Base-by-base conservation (phyloP, 2,329 filamentous ascomycete genomes). In the Pseudohalonectria lignicola region DNA sequence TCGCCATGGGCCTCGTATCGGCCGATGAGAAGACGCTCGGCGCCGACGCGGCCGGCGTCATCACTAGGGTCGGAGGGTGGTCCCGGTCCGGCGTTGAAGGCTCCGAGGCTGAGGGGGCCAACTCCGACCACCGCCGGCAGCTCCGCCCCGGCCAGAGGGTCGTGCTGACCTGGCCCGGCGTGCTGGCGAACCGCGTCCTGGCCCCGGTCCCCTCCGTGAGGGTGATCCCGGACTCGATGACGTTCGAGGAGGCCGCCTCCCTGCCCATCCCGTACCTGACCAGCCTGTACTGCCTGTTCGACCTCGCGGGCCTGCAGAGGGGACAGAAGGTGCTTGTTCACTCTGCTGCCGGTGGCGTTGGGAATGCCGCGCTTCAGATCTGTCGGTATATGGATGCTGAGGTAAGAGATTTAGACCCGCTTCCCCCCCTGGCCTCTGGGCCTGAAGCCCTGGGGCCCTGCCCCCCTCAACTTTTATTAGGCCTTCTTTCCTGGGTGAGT, bases 41-140 rank as follows among this genome's bases (percentile, higher is more conserved):
- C 5, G 23, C 48, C 12, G 52, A 57, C 7, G 45, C 46, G 9
- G 49, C 49, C 0, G 49, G 60, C 8, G 52, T 49, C 4, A 48
- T 67, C 9, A 43, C 41, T 6, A 36, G 42, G 0, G 37, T 54
- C 1, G 64, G 63, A n/a, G n/a, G n/a, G n/a, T n/a, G n/a, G n/a
- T n/a, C n/a, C n/a, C n/a, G n/a, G n/a, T n/a, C n/a, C n/a, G n/a
- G n/a, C n/a, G n/a, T n/a, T n/a, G n/a, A n/a, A n/a, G n/a, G n/a
- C n/a, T n/a, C n/a, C n/a, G n/a, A n/a, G n/a, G n/a, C n/a, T n/a
- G n/a, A n/a, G n/a, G n/a, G n/a, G n/a, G n/a, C n/a, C n/a, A n/a
- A n/a, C n/a, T n/a, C n/a, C n/a, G n/a, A n/a, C n/a, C n/a, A n/a
- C n/a, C n/a, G 15, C 10, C 34, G 9, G 20, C n/a, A 5, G 34